phyloP scores from a whole-genome alignment of 768 basidiomycete species.

The Lyophyllum semitale region DNA sequence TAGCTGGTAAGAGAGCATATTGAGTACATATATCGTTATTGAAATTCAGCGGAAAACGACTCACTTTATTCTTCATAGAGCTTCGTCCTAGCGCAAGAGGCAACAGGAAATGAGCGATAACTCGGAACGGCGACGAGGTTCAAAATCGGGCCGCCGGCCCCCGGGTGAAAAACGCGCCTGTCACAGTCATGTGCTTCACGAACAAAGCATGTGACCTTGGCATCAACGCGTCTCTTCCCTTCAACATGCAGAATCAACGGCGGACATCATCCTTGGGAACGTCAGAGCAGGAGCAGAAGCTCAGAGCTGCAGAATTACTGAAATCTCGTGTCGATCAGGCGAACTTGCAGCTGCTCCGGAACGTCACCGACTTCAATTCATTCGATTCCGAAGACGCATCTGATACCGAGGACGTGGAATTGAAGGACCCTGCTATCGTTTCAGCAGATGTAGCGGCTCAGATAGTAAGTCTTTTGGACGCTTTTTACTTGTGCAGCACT shows the following conservation, averaged over 20 bases:
- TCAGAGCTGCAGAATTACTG: slow-evolving; percentile 34
- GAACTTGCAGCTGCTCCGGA: slow-evolving; percentile 39
- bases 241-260: not conserved
- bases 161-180: not conserved
- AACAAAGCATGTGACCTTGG: too few species aligned
- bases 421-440: slow-evolving; percentile 57
- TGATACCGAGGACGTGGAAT: slow-evolving; percentile 35
- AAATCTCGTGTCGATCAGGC: slow-evolving; percentile 34
- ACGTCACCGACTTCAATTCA: slow-evolving; percentile 36
- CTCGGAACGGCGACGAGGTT: too few species aligned
- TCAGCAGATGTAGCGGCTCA: slow-evolving; percentile 62
- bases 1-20: too few species aligned
- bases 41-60: too few species aligned
- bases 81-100: too few species aligned
- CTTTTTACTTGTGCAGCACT: not conserved
- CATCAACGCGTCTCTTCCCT: slow-evolving; percentile 3
- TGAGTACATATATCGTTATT: too few species aligned
- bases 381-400: slow-evolving; percentile 37
- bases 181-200: slow-evolving; percentile 11
- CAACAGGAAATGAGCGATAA: too few species aligned
- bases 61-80: too few species aligned
- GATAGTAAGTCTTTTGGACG: slow-evolving; percentile 46
- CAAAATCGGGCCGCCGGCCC: too few species aligned
- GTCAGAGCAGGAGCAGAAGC: slow-evolving; percentile 34
- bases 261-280: slow-evolving; percentile 16